A percentile compares a stretch with the other conserved stretches of the same genome.
phyloP scores from a whole-genome alignment of 164 flowering plant genomes.

The Magnolia sinica region DNA sequence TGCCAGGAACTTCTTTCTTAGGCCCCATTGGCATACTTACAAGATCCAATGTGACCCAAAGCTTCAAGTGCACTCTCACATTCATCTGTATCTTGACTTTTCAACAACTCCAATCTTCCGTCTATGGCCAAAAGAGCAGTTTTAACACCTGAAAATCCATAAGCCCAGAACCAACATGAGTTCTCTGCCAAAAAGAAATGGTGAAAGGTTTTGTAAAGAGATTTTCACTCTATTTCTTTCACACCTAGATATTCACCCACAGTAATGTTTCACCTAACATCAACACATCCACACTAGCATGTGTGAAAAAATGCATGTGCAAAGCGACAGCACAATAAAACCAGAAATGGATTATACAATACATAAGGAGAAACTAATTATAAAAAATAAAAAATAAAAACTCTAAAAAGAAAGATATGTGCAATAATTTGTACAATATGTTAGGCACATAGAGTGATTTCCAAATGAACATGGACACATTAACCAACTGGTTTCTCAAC shows the following conservation, averaged over 20 bases:
- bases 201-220: neutral
- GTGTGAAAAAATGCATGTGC: no score
- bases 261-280: no score
- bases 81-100: constrained; percentile 62
- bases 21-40: constrained; percentile 45
- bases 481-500: no score
- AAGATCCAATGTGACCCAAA: constrained; percentile 77
- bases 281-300: no score
- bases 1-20: neutral
- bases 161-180: neutral
- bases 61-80: constrained; percentile 84
- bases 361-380: neutral
- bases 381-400: no score
- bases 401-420: neutral
- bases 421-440: no score
- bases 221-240: neutral
- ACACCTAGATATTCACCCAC: neutral
- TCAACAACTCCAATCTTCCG: constrained; percentile 45
- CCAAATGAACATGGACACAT: no score
- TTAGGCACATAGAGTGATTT: no score
- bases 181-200: neutral
- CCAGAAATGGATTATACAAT: no score
- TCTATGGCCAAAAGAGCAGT: constrained; percentile 50
- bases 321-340: no score
- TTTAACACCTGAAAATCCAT: constrained; percentile 40